Evolutionary conservation across 352 stramenopile genomes (phyloP).

Genomic region (Vaucheria bursata): DNA sequence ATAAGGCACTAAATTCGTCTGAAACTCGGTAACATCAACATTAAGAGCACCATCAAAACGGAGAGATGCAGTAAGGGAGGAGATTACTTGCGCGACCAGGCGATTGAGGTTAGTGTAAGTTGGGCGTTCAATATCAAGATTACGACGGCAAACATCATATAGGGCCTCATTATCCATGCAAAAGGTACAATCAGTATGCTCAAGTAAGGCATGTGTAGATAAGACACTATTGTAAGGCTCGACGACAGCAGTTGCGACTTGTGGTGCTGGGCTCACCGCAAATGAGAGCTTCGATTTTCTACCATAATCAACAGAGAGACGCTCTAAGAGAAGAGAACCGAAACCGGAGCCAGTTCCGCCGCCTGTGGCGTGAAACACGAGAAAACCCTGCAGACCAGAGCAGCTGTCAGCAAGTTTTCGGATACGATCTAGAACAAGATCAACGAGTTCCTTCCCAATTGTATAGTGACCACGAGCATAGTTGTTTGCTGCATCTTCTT

Average conservation of each 20-base stretch:
- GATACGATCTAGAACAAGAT: constrained; percentile 89
- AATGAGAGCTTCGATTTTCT: constrained; percentile 95
- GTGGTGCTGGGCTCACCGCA: constrained; percentile 88
- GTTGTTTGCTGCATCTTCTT: constrained; percentile 86
- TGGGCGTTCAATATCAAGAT: constrained; percentile 92
- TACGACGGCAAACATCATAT: constrained; percentile 91
- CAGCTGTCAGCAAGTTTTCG: constrained; percentile 92
- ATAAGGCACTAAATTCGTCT: constrained; percentile 98
- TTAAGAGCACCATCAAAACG: constrained; percentile 96
- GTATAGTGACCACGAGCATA: constrained; percentile 72
- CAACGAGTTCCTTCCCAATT: constrained; percentile 87
- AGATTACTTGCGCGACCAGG: constrained; percentile 91
- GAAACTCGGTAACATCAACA: constrained; percentile 98
- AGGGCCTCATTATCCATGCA: constrained; percentile 95
- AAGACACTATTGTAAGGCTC: constrained; percentile 97
- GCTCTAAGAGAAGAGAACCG: constrained; percentile 87
- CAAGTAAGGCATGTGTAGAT: constrained; percentile 84
- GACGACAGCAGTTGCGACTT: constrained; percentile 91
- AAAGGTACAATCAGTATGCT: constrained; percentile 92
- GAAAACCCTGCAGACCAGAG: constrained; percentile 92
- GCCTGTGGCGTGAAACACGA: constrained; percentile 91
- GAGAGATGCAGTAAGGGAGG: constrained; percentile 95
- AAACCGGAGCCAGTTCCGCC: constrained; percentile 93
- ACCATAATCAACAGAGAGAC: constrained; percentile 92
- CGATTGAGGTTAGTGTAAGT: constrained; percentile 98